phyloP scores from a whole-genome alignment of 2,329 filamentous ascomycete genomes.

The Claviceps capensis region DNA sequence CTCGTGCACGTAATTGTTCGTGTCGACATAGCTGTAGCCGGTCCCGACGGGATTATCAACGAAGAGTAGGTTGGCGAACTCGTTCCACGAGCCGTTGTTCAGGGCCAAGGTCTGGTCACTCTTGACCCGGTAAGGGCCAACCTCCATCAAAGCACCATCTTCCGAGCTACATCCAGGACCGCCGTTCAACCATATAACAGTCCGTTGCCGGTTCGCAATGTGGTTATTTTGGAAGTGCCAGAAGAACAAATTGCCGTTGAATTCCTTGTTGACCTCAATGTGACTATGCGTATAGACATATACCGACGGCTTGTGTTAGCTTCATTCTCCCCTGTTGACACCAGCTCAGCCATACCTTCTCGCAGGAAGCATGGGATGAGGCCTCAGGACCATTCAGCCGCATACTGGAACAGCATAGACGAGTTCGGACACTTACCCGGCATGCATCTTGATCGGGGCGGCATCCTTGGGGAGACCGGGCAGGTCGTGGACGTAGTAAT shows the following conservation, averaged over 20 bases:
- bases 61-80: constrained; percentile 93
- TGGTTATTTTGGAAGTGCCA: constrained; percentile 96
- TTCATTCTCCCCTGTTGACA: background rate
- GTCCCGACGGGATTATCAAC: constrained; percentile 96
- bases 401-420: background rate
- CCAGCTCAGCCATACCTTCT: background rate
- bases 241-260: constrained; percentile 93
- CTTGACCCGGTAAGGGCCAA: constrained; percentile 81
- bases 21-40: constrained; percentile 90
- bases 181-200: constrained; percentile 93
- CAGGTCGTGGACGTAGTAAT: constrained; percentile 79
- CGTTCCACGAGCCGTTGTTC: constrained; percentile 96
- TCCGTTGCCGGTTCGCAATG: constrained; percentile 81
- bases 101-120: constrained; percentile 57
- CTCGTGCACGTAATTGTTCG: constrained; percentile 73
- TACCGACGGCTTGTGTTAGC: background rate
- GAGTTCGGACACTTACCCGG: constrained; percentile 52
- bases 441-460: constrained; percentile 88
- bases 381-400: background rate
- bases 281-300: constrained; percentile 45
- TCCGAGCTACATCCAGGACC: constrained; percentile 95
- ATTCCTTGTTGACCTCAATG: constrained; percentile 72
- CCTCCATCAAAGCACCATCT: constrained; percentile 91
- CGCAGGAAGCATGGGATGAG: background rate
- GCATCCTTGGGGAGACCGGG: constrained; percentile 65